phyloP scores from a whole-genome alignment of 306 rosid species.

The Cicer cuneatum region DNA sequence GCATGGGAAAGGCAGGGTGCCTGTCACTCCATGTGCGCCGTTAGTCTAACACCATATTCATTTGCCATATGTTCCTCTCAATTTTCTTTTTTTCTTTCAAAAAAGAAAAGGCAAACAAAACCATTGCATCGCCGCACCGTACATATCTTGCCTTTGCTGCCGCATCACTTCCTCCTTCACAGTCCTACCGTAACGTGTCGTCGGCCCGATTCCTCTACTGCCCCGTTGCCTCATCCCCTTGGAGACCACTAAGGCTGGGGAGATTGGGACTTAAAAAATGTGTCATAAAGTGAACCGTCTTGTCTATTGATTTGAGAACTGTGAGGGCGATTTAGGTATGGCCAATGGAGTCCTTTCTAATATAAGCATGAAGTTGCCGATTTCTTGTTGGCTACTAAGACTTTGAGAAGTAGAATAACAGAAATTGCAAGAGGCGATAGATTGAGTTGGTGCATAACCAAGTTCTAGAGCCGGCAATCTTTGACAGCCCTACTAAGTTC shows the following conservation, averaged over 20 bases:
- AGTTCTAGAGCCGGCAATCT: not conserved
- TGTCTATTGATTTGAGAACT: conserved; percentile 81
- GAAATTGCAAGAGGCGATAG: no score
- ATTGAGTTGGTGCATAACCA: not conserved
- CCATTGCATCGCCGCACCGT: no score
- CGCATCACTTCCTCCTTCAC: no score
- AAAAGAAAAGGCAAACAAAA: no score
- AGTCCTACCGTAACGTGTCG: no score
- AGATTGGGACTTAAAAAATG: conserved; percentile 87
- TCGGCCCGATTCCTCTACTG: no score
- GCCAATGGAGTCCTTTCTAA: conserved; percentile 74
- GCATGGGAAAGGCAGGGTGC: no score
- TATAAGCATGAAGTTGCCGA: conserved; percentile 77
- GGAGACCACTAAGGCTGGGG: conserved; percentile 67
- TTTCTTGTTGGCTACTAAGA: conserved; percentile 81
- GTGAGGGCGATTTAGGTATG: conserved; percentile 87
- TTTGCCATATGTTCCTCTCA: no score
- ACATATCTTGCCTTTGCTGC: no score
- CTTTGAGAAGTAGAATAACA: not conserved
- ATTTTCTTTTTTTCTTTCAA: no score
- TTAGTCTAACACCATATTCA: no score
- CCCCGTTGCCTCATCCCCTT: not conserved
- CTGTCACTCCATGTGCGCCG: no score
- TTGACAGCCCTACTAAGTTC: not conserved
- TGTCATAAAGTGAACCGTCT: conserved; percentile 82